Evolutionary conservation across 768 basidiomycete species (phyloP), one percentile per base, ranked within the genome.

Genomic region (Leucogyrophana mollusca): DNA sequence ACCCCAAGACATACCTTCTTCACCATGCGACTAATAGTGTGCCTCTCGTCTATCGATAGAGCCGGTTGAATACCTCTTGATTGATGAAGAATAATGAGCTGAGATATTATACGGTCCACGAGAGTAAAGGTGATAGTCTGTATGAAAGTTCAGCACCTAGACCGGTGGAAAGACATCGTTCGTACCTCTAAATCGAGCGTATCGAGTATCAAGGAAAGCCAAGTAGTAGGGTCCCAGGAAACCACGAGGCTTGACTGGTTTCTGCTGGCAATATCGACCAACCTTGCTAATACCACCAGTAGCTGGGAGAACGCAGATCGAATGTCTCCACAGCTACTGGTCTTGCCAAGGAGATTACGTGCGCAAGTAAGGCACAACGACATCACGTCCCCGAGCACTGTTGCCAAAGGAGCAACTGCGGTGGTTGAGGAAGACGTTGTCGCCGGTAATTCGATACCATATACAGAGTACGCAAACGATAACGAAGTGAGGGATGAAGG

Each of bases 101-200:
- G 59, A 16, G 76, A 73, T 13, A 89, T 70, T 14, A 79, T 62
- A n/a, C 77, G 74, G 50, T 93, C 87, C 4, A 88, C 74, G 8
- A 78, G 66, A 3, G 77, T 72, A 59, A 95, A 94, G n/a, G 78
- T 83, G 7, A 73, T 61, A 14, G 69, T 64, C 86, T 90, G 45
- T 21, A 37, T 56, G 49, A 44, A 41, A 33, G 9, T 41, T 34
- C 27, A 40, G 49, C 50, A 51, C 44, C 34, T 41, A 52, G 47
- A 51, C 16, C 22, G 30, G 41, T 32, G 53, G 25, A 8, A 55
- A 45, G 22, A 10, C 22, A 34, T 24, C 5, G 43, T 21, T 43
- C 73, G 42, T 45, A 87, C 80, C 70, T 84, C 78, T 43, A 76
- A 65, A 43, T 82, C 72, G 34, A 91, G 61, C 25, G 67, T 73